These are phyloP conservation scores for Craterostigma plantagineum DNA, from an alignment of 257 asterid species.

Conservation along the genomic window DNA sequence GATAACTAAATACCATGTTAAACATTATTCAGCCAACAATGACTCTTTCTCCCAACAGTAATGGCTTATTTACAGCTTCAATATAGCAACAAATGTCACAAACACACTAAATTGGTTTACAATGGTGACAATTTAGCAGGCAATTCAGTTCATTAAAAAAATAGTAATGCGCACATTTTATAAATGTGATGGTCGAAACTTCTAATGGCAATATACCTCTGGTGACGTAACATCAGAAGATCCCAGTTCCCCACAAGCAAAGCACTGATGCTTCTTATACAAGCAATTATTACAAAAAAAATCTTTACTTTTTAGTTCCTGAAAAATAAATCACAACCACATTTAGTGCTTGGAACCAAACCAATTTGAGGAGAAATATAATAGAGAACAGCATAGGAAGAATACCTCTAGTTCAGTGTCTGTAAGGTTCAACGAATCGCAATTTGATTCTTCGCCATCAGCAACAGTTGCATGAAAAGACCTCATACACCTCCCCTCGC, in stretches of 20 bases:
- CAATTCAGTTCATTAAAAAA: not conserved
- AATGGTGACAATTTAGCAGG: not conserved
- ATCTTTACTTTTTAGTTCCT: slow-evolving; percentile 25
- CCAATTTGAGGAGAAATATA: not conserved
- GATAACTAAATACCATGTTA: not conserved
- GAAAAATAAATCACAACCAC: slow-evolving; percentile 10
- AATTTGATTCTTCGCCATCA: slow-evolving; percentile 42
- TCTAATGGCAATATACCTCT: too few relatives aligned
- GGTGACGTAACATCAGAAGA: slow-evolving; percentile 59
- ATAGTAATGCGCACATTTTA: not conserved
- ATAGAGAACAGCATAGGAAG: not conserved
- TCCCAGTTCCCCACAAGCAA: slow-evolving; percentile 70
- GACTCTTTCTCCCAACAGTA: too few relatives aligned
- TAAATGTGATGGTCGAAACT: too few relatives aligned
- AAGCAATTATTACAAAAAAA: slow-evolving; percentile 63
- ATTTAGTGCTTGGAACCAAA: slow-evolving; percentile 6
- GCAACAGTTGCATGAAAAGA: slow-evolving; percentile 60
- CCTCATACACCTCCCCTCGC: slow-evolving; percentile 89
- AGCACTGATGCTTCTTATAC: slow-evolving; percentile 66
- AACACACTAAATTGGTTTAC: not conserved
- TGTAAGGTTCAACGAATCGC: slow-evolving; percentile 47
- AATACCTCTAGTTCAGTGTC: slow-evolving; percentile 36
- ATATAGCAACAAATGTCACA: not conserved
- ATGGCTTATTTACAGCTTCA: too few relatives aligned
- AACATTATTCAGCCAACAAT: not conserved